A percentile compares a stretch with the other conserved stretches of the same genome.
phyloP scores from a whole-genome alignment of 2,329 filamentous ascomycete species.

The Colletotrichum lupini region DNA sequence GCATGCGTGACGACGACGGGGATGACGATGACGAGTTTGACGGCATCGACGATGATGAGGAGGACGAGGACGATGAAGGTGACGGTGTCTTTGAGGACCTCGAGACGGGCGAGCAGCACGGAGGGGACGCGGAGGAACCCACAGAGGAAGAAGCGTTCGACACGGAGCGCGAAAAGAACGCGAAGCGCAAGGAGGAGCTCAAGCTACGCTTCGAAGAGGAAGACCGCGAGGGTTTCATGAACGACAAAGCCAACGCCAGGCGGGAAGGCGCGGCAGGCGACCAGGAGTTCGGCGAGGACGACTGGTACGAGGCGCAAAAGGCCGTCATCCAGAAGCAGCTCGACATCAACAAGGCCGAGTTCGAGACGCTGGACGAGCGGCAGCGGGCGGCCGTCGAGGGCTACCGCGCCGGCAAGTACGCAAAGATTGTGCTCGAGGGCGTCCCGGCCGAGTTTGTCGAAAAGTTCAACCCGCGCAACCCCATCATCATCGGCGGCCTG shows the following conservation, averaged over 20 bases:
- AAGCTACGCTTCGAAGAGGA: slow-evolving; percentile 96
- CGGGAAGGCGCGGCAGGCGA: slow-evolving; percentile 68
- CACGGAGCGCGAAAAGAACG: slow-evolving; percentile 90
- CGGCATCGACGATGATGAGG: slow-evolving; percentile 62
- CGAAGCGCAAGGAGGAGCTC: slow-evolving; percentile 91
- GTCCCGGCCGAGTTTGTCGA: slow-evolving; percentile 91
- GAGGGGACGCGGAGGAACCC: slow-evolving; percentile 48
- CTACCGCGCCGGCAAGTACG: slow-evolving; percentile 91
- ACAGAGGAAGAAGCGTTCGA: slow-evolving; percentile 70
- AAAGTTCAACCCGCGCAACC: slow-evolving; percentile 83
- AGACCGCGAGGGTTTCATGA: slow-evolving; percentile 94
- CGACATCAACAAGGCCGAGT: slow-evolving; percentile 96
- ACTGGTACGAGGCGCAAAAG: slow-evolving; percentile 99
- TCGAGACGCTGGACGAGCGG: slow-evolving; percentile 84
- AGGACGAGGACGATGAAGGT: slow-evolving; percentile 57
- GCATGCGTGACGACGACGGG: slow-evolving; percentile 58
- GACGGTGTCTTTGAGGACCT: slow-evolving; percentile 74
- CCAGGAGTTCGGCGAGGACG: slow-evolving; percentile 93
- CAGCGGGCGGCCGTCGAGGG: slow-evolving; percentile 90
- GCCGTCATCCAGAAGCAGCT: slow-evolving; percentile 94
- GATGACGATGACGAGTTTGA: slow-evolving; percentile 63
- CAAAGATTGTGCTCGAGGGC: slow-evolving; percentile 87
- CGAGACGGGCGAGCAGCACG: slow-evolving; percentile 77
- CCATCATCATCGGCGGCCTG: slow-evolving; percentile 90
- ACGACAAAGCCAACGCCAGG: slow-evolving; percentile 84